These are phyloP conservation scores for Picocystis salinarum DNA, from an alignment of 139 green algal genomes.

Conservation along the genomic window DNA sequence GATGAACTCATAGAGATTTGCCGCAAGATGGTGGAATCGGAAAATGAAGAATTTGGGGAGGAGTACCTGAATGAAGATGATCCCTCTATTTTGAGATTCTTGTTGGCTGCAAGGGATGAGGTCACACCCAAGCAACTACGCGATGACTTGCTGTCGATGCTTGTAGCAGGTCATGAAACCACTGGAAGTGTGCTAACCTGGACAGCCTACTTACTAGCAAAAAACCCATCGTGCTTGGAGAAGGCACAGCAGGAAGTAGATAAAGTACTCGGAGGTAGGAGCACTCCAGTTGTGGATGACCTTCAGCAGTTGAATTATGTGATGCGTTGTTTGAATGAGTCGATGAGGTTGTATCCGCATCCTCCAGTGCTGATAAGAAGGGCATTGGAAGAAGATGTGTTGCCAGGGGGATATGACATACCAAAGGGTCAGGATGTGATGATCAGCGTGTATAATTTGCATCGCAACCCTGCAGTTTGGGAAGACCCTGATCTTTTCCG, in stretches of 20 bases:
- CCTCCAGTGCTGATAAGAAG: constrained; percentile 80
- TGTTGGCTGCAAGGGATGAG: constrained; percentile 87
- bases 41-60: constrained; percentile 14
- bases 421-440: constrained; percentile 81
- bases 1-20: constrained; percentile 72
- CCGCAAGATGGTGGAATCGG: constrained; percentile 40
- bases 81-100: constrained; percentile 82
- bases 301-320: constrained; percentile 66
- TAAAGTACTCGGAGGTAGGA: constrained; percentile 39
- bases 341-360: constrained; percentile 96
- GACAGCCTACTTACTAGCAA: constrained; percentile 80
- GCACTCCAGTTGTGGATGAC: constrained; percentile 34
- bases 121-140: constrained; percentile 52
- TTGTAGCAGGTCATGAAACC: constrained; percentile 98
- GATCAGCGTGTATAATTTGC: constrained; percentile 26
- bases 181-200: constrained; percentile 90
- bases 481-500: constrained; percentile 56
- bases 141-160: constrained; percentile 95
- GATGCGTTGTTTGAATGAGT: constrained; percentile 83
- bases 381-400: constrained; percentile 47
- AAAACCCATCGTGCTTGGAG: constrained; percentile 36
- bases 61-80: constrained; percentile 77
- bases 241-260: constrained; percentile 75
- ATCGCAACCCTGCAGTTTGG: constrained; percentile 38
- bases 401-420: constrained; percentile 56